Base-by-base conservation (phyloP, 179 eudicot genomes). In the Silene vulgaris region DNA sequence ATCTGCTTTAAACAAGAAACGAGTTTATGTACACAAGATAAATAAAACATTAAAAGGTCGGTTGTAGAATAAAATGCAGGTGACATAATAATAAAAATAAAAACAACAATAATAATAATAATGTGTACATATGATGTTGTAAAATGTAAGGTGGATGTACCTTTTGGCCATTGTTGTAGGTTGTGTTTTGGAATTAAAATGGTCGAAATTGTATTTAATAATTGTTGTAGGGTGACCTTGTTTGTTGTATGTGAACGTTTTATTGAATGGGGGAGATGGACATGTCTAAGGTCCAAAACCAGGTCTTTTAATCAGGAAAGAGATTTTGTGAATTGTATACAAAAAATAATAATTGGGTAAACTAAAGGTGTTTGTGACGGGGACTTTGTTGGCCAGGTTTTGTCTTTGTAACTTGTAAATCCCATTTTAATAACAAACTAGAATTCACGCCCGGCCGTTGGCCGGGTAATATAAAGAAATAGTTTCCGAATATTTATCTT, bases 121-220 rank as follows among this genome's bases (percentile, higher is more conserved):
- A 52, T 52, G 59, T 52, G 17, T 52, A 52, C 1, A 52, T 14
- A 52, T 52, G 16, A 4, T 50, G 56, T 52, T 52, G 59, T 40
- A 21, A 35, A 37, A 68, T 68, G 45, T 37, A 68, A 68, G 43
- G 72, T 68, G 50, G 40, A 26, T 28, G 40, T 75, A 75, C 79
- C 80, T 75, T 45, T 76, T 3, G 45, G 65, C 76, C 77, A 72
- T 80, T 57, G 83, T 65, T 76, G 83, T 70, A 4, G 73, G 7
- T 70, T 29, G 52, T 70, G 50, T 12, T 13, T 14, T 50, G 9
- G 59, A 62, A 26, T 75, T 65, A 45, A 17, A 6, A 1, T 26
- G 1, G 20, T 80, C 40, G 73, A 45, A 35, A 45, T 69, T 45
- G 73, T 52, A 52, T 52, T 52, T 21, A 69, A 71, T 21, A 69